Conservation (phyloP, 2,329 filamentous ascomycete species). For the Colletotrichum chrysophilum region DNA sequence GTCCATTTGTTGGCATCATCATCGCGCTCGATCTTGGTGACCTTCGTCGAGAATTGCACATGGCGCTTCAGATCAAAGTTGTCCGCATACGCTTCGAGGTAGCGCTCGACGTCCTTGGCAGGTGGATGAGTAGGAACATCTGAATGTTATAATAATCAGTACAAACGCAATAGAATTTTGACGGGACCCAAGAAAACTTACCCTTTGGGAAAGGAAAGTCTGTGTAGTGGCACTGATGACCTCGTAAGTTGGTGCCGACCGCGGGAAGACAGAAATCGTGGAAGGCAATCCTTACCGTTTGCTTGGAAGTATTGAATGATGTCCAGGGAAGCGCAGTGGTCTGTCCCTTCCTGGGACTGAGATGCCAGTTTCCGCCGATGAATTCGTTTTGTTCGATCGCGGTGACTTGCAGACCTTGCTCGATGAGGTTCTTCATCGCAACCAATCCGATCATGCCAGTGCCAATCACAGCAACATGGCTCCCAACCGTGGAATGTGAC, state of each 20-base stretch:
- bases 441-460: constrained; percentile 18
- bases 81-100: constrained; percentile 43
- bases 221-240: not conserved
- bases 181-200: rapidly evolving
- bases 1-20: not conserved
- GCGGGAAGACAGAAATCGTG: not conserved
- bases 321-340: constrained; percentile 14
- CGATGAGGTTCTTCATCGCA: constrained; percentile 20
- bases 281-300: not conserved
- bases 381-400: constrained; percentile 14
- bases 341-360: not conserved
- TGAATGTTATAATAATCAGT: not conserved
- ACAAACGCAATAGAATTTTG: not conserved
- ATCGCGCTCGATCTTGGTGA: constrained; percentile 2
- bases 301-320: constrained; percentile 17
- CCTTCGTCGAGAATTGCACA: constrained; percentile 23
- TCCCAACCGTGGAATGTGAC: constrained; percentile 1
- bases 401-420: constrained; percentile 18
- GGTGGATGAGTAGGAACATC: constrained; percentile 30
- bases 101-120: constrained; percentile 34
- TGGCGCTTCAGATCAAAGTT: constrained; percentile 40
- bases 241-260: not conserved
- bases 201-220: constrained; percentile 16
- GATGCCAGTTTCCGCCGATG: constrained; percentile 22
- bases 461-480: constrained; percentile 31